Conservation (phyloP, 352 stramenopile species). For the Globisporangium megalacanthum region DNA sequence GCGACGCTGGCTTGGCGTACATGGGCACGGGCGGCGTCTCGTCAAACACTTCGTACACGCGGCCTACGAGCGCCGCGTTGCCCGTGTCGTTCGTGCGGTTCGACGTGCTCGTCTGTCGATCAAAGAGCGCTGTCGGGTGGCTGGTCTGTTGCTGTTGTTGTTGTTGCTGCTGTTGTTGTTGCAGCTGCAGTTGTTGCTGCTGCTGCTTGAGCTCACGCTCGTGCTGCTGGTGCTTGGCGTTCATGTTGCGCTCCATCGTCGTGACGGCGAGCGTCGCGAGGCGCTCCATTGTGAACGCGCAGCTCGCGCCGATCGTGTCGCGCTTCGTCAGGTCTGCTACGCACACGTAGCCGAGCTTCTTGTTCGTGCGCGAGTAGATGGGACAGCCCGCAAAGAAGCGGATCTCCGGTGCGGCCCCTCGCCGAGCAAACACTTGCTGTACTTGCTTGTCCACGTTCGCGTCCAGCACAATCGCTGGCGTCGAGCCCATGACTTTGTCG, state of each 20-base stretch:
- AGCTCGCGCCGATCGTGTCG: slow-evolving; percentile 65
- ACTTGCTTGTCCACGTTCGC: slow-evolving; percentile 67
- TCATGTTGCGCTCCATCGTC: slow-evolving; percentile 64
- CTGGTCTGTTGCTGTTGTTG: slow-evolving; percentile 17
- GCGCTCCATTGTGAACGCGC: slow-evolving; percentile 75
- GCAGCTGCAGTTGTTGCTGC: slow-evolving; percentile 22
- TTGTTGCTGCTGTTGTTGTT: slow-evolving; percentile 14
- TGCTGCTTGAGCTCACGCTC: slow-evolving; percentile 4
- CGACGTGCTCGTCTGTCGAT: too few relatives aligned
- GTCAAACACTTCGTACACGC: slow-evolving; percentile 37
- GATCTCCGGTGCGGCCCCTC: slow-evolving; percentile 30
- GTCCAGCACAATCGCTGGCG: slow-evolving; percentile 67
- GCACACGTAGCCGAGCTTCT: slow-evolving; percentile 75
- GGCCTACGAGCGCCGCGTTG: slow-evolving; percentile 17
- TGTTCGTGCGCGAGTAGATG: slow-evolving; percentile 64
- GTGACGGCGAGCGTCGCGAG: slow-evolving; percentile 71
- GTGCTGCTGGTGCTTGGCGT: slow-evolving; percentile 18
- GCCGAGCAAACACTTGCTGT: slow-evolving; percentile 42
- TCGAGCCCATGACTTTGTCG: slow-evolving; percentile 76
- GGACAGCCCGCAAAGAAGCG: slow-evolving; percentile 75
- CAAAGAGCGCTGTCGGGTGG: slow-evolving; percentile 5
- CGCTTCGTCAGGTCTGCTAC: slow-evolving; percentile 73
- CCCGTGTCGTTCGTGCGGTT: too few relatives aligned
- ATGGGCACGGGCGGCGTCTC: slow-evolving; percentile 13
- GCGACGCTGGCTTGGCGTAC: slow-evolving; percentile 17